Base-by-base conservation (phyloP, 768 basidiomycete species). In the Boletus subcaerulescens region DNA sequence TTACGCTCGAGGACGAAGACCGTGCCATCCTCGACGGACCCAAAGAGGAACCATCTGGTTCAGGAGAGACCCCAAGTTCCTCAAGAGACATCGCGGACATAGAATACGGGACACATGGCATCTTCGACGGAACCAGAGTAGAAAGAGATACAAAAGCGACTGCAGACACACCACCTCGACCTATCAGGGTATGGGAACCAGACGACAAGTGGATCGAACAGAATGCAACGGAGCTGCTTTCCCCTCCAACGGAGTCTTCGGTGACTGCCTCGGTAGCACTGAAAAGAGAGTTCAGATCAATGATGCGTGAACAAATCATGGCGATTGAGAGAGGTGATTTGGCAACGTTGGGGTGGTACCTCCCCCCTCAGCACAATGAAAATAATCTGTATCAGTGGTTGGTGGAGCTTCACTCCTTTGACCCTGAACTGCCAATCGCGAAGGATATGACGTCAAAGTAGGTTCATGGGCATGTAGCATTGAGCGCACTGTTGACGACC, bases 311-410 rank as follows among this genome's bases (percentile, higher is more conserved):
- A 60, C 86, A 89, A 66, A 76, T 79, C 10, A 63, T 59, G 12
- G 71, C 74, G 18, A 72, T 74, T 12, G 72, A 78, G 44, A 65
- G 81, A 46, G 76, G 71, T 47, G 80, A 83, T 53, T 36, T 64
- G 15, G 53, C 36, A 39, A 44, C 24, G 7, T 71, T 89, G 1
- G 89, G 87, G 12, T 90, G 87, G 84, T 87, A 84, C 65, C 75
- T 90, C 67, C 80, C 86, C 13, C 80, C 77, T 17, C 83, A 85
- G n/a, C 68, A 81, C 41, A 81, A 86, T 20, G 80, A 79, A 9
- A 82, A 87, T 63, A 87, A 87, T 58, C 67, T 87, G 18, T 86
- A 84, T 68, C 84, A 85, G 62, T 88, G 85, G 86, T 79, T 88
- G 53, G 78, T 89, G 12, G 87, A 89, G 67, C 69, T 88, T 71